Evolutionary conservation across 352 stramenopile genomes (phyloP).

Genomic region (Globisporangium viniferum): DNA sequence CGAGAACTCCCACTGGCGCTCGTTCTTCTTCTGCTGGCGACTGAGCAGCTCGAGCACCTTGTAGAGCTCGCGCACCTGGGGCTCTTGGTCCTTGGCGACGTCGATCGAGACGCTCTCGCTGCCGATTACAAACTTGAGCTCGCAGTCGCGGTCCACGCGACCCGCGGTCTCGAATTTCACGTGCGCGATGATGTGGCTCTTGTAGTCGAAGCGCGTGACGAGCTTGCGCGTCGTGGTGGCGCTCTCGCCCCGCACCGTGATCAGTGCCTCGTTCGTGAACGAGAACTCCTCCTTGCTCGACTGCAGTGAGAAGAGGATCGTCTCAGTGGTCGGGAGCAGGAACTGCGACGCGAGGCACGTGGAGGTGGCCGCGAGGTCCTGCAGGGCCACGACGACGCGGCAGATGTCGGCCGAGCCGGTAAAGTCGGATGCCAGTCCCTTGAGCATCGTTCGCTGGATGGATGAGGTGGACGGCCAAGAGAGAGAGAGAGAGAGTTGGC

Average conservation of each 20-base stretch:
- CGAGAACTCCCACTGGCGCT: conserved; percentile 44
- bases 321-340: not conserved
- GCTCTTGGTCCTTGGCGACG: conserved; percentile 38
- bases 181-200: conserved; percentile 13
- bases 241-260: conserved; percentile 4
- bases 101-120: conserved; percentile 42
- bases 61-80: conserved; percentile 35
- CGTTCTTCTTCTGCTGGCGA: conserved; percentile 38
- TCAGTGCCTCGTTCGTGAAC: conserved; percentile 19
- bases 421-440: conserved; percentile 42
- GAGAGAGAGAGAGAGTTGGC: no score
- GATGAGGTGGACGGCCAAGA: not conserved
- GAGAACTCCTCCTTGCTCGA: conserved; percentile 20
- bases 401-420: conserved; percentile 49
- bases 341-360: not conserved
- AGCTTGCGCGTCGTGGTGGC: conserved; percentile 16
- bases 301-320: conserved; percentile 16
- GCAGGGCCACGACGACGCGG: conserved; percentile 12
- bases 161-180: conserved; percentile 18
- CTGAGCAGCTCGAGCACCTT: conserved; percentile 52
- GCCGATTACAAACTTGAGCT: conserved; percentile 53
- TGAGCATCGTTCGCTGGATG: conserved; percentile 31
- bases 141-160: conserved; percentile 19
- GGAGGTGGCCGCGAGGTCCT: not conserved
- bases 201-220: conserved; percentile 16